Conservation (phyloP, 2,329 filamentous ascomycete genomes). For the Arthrobotrys sphaeroides region DNA sequence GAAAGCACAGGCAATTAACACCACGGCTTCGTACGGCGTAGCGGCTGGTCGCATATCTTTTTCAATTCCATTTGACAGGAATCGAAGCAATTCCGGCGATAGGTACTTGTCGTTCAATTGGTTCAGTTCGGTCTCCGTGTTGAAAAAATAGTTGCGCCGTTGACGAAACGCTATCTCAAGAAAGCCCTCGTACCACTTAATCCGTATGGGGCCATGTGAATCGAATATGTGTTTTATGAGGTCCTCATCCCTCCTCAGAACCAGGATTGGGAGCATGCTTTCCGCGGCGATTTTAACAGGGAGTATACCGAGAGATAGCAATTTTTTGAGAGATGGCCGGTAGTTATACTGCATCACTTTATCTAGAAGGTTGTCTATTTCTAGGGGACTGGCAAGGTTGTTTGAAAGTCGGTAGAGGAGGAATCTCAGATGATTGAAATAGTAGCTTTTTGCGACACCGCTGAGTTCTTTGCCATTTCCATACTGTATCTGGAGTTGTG, state of each 20-base stretch:
- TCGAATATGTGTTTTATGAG: not conserved
- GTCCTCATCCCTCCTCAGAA: not conserved
- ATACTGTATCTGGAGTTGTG: not conserved
- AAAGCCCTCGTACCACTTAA: not conserved
- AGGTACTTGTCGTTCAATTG: not conserved
- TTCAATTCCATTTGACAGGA: not conserved
- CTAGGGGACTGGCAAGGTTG: not conserved
- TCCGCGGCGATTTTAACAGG: not conserved
- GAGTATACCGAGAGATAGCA: not conserved
- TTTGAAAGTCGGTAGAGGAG: constrained; percentile 6
- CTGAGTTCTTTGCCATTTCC: not conserved
- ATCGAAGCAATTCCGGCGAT: not conserved
- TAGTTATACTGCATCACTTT: not conserved
- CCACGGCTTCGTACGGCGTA: not conserved
- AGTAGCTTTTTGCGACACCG: not conserved
- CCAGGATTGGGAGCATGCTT: not conserved
- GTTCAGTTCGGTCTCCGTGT: no score
- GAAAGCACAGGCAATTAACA: not conserved
- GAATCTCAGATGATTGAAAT: not conserved
- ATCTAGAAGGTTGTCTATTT: not conserved
- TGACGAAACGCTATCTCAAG: no score
- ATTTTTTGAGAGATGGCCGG: not conserved
- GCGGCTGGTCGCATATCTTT: no score
- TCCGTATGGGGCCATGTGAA: not conserved
- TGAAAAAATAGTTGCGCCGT: no score